Conservation (phyloP, 192 early-diverging fungal species). For the Umbelopsis ramanniana region DNA sequence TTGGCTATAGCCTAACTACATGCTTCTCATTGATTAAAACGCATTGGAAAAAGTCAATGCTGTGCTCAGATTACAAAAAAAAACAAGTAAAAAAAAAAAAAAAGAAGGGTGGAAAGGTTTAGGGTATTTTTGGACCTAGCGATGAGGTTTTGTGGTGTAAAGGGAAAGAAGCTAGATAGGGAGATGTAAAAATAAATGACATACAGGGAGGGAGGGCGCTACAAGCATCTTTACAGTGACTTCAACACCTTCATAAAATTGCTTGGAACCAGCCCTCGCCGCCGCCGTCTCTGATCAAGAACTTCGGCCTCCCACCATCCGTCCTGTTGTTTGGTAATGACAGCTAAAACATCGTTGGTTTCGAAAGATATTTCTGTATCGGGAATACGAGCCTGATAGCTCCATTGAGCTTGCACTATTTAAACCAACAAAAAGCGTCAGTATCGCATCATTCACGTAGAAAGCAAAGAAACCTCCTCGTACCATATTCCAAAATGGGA, state of each 20-base stretch:
- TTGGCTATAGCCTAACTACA: too few species aligned
- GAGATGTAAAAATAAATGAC: not conserved
- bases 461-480: conserved; percentile 44
- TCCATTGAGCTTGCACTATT: conserved; percentile 4
- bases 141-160: not conserved
- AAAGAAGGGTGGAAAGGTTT: not conserved
- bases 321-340: conserved; percentile 50
- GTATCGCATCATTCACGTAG: not conserved
- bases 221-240: not conserved
- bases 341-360: conserved; percentile 48
- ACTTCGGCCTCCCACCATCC: conserved; percentile 65
- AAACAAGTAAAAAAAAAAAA: not conserved
- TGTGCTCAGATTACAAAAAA: not conserved
- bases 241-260: conserved; percentile 35
- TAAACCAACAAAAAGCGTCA: not conserved
- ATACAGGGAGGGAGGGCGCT: too few species aligned
- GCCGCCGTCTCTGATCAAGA: conserved; percentile 28
- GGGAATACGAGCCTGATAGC: conserved; percentile 39
- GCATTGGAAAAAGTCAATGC: not conserved
- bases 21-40: not conserved
- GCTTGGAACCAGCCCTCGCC: conserved; percentile 37
- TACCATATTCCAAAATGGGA: conserved; percentile 15
- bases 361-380: conserved; percentile 54
- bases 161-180: not conserved
- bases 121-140: conserved; percentile 7